phyloP scores from a whole-genome alignment of 768 basidiomycete species.

The Termitomyces sp. region DNA sequence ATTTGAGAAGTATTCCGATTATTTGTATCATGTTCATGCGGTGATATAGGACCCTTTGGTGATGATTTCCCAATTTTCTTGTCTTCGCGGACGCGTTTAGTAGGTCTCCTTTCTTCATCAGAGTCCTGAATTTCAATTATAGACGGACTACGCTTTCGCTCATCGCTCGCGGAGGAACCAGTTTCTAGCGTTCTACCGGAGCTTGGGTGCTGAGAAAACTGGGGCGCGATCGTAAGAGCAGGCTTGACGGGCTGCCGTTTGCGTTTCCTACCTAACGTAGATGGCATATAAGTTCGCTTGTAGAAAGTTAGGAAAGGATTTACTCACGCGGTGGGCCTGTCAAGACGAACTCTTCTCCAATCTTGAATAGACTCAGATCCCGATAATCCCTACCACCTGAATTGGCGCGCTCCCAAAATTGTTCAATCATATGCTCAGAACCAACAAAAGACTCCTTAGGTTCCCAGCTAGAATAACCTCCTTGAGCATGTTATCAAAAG shows the following conservation, averaged over 20 bases:
- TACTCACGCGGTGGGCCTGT: slow-evolving; percentile 56
- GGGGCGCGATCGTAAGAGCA: background rate
- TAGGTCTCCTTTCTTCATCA: slow-evolving; percentile 11
- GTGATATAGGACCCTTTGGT: background rate
- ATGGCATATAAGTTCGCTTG: background rate
- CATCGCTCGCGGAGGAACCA: background rate
- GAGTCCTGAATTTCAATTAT: slow-evolving; percentile 6
- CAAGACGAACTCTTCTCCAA: slow-evolving; percentile 49
- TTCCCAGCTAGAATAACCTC: slow-evolving; percentile 52
- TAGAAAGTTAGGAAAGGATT: background rate
- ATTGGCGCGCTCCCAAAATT: slow-evolving; percentile 47
- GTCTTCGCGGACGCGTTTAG: slow-evolving; percentile 14
- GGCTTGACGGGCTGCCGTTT: slow-evolving; percentile 9
- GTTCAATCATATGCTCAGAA: slow-evolving; percentile 50
- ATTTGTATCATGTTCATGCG: slow-evolving; percentile 5
- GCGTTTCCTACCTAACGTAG: slow-evolving; percentile 16
- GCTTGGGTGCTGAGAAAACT: slow-evolving; percentile 13
- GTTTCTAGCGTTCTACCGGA: slow-evolving; percentile 8
- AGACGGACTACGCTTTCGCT: slow-evolving; percentile 8
- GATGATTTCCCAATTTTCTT: background rate
- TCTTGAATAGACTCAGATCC: slow-evolving; percentile 44
- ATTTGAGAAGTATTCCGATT: background rate
- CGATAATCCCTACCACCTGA: slow-evolving; percentile 44
- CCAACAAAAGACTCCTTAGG: slow-evolving; percentile 53
- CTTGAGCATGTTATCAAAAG: background rate